Conservation (phyloP, 257 asterid species). For the Craterostigma plantagineum region DNA sequence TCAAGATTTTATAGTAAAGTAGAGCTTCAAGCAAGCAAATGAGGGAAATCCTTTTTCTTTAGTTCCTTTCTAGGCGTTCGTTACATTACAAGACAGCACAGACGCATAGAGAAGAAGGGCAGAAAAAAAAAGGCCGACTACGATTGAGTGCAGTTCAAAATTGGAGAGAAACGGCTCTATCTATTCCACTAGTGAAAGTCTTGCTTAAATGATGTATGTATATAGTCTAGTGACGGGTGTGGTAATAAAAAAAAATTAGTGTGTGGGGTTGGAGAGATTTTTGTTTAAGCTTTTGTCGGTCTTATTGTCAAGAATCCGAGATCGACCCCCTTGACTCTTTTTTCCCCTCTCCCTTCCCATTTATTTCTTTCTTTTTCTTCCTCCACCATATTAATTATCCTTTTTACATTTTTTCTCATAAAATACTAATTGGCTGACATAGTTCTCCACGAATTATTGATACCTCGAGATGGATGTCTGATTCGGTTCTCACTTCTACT, state of each 20-base stretch:
- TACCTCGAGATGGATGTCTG: too few relatives aligned
- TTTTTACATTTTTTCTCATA: too few relatives aligned
- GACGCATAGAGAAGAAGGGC: too few relatives aligned
- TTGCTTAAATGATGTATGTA: too few relatives aligned
- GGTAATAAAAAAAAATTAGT: neutral
- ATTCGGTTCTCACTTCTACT: too few relatives aligned
- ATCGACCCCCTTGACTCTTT: too few relatives aligned
- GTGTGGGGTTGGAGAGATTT: neutral
- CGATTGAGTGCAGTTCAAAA: conserved; percentile 1
- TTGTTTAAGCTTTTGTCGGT: neutral
- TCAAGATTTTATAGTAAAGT: neutral
- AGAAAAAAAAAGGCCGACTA: neutral
- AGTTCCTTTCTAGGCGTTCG: conserved; percentile 11
- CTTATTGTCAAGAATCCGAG: neutral
- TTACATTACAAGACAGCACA: conserved; percentile 30
- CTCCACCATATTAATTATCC: too few relatives aligned
- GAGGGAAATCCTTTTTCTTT: conserved; percentile 9
- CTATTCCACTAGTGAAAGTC: neutral
- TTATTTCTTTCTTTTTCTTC: too few relatives aligned
- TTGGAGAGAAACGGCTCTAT: neutral
- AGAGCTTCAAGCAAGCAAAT: conserved; percentile 8
- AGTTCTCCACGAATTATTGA: too few relatives aligned
- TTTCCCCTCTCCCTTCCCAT: too few relatives aligned
- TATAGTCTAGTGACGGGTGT: neutral
- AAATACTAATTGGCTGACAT: too few relatives aligned